These are phyloP conservation scores for Phialophora chinensis DNA, from an alignment of 2,329 filamentous ascomycete species.

Conservation along the genomic window DNA sequence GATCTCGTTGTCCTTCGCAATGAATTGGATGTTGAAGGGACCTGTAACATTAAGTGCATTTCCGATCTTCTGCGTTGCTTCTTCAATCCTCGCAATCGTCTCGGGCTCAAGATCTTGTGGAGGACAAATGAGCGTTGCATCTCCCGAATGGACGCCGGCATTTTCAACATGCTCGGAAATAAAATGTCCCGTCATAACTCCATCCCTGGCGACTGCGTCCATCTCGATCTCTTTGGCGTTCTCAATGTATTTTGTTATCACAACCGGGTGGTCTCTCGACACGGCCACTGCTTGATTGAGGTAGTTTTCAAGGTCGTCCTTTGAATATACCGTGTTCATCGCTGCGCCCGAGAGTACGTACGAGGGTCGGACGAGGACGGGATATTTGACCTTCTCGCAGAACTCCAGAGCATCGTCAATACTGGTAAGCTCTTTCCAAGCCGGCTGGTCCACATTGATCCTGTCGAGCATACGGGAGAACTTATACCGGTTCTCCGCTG, in stretches of 20 bases:
- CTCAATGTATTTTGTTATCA: slow-evolving; percentile 99
- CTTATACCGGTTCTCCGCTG: slow-evolving; percentile 96
- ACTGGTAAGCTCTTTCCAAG: slow-evolving; percentile 97
- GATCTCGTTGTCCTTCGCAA: slow-evolving; percentile 99
- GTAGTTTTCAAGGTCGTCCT: slow-evolving; percentile 87
- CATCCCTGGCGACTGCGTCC: slow-evolving; percentile 93
- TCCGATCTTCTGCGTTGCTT: slow-evolving; percentile 94
- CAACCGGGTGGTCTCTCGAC: slow-evolving; percentile 92
- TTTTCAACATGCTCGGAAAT: slow-evolving; percentile 99
- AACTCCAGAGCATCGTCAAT: slow-evolving; percentile 88
- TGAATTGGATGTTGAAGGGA: slow-evolving; percentile 99
- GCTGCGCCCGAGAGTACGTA: slow-evolving; percentile 97
- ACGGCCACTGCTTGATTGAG: slow-evolving; percentile 90
- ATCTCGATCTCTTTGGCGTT: slow-evolving; percentile 99
- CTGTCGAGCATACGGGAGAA: slow-evolving; percentile 97
- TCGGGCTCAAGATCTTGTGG: slow-evolving; percentile 90
- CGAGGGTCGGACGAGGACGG: slow-evolving; percentile 91
- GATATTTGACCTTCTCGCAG: slow-evolving; percentile 87
- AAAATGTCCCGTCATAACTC: slow-evolving; percentile 90
- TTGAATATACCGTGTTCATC: slow-evolving; percentile 99
- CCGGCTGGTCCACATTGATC: slow-evolving; percentile 93
- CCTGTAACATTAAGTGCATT: slow-evolving; percentile 93
- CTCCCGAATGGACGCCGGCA: slow-evolving; percentile 96
- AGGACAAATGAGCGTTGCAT: slow-evolving; percentile 92
- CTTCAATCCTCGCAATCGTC: slow-evolving; percentile 88